Evolutionary conservation across 371 early-diverging fungal species (phyloP), one percentile per base, ranked within the genome.

Genomic region (Batrachochytrium dendrobatidis): DNA sequence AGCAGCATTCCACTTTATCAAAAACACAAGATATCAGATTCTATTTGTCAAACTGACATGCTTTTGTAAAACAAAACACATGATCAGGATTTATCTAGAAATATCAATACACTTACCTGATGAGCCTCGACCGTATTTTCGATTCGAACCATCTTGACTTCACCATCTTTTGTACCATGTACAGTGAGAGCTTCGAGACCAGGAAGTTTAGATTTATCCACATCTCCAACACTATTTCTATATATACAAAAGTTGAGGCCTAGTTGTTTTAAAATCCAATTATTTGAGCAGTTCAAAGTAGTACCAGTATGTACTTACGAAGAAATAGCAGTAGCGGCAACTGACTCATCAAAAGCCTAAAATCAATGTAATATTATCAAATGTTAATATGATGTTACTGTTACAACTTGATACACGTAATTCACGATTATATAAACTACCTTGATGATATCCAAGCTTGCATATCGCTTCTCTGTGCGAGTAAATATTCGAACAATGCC

Each of bases 61-160:
- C 22, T 8, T 15, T 60, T 22, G 48, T 53, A 34, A 18, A 22
- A 35, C 54, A 39, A 26, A 17, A 32, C 26, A 15, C 1, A 12
- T 0, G 63, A 52, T 26, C 28, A n/a, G 2, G 0, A 26, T 26
- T 32, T 18, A 35, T 34, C 45, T 68, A 12, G 7, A 48, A 15
- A 31, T 5, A n/a, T 25, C 32, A 45, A 18, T 26, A 51, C 17
- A 53, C 51, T 33, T 52, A 78, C 80, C 69, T 86, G 87, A 63
- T 92, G 85, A 4, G 91, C 93, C 66, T 92, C 92, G 0, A 89
- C 88, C 0, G 71, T 62, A 61, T 77, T 70, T 12, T 84, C 86
- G 48, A 73, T 76, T 20, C 85, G 82, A 1, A 97, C 80, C 95
- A 97, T 95, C 18, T 86, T 73, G 1, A 93, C 88, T 62, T 98